A percentile compares a stretch with the other conserved stretches of the same genome.
These are phyloP conservation scores for Trichosporon sp. DNA, from an alignment of 1,284 basidiomycete species.

Conservation along the genomic window DNA sequence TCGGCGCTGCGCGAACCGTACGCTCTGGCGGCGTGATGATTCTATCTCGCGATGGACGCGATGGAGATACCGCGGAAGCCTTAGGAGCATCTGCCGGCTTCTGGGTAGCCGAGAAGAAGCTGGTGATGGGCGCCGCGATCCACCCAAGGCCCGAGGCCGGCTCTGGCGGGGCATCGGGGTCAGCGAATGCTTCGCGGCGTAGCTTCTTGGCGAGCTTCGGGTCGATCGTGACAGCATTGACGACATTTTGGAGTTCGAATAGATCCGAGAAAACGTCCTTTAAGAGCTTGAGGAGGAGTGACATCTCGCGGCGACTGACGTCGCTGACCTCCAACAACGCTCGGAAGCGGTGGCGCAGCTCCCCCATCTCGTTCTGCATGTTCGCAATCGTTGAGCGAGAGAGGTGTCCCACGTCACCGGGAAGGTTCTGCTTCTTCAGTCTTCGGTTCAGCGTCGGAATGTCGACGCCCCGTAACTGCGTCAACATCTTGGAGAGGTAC, in stretches of 20 bases:
- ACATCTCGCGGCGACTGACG: constrained; percentile 76
- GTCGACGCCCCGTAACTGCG: constrained; percentile 71
- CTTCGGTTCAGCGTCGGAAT: constrained; percentile 81
- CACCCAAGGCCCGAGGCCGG: constrained; percentile 52
- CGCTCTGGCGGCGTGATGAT: constrained; percentile 9
- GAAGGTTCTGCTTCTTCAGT: constrained; percentile 81
- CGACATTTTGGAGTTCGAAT: constrained; percentile 68
- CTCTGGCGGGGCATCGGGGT: constrained; percentile 52
- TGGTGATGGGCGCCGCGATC: constrained; percentile 58
- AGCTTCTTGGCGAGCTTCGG: constrained; percentile 67
- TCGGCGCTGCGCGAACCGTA: constrained; percentile 55
- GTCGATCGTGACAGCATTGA: constrained; percentile 88
- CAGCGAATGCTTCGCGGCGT: constrained; percentile 55
- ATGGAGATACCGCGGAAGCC: constrained; percentile 7
- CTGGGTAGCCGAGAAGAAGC: constrained; percentile 39
- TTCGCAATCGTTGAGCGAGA: constrained; percentile 74
- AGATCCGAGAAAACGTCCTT: constrained; percentile 80
- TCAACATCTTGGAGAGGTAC: constrained; percentile 62
- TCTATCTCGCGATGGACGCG: neutral
- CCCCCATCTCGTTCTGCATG: constrained; percentile 66
- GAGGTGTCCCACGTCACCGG: constrained; percentile 77
- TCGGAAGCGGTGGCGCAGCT: constrained; percentile 70
- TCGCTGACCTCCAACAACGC: constrained; percentile 55
- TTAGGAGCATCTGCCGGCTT: constrained; percentile 21
- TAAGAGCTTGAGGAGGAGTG: constrained; percentile 74